Evolutionary conservation across 495 filamentous ascomycete genomes (phyloP), one percentile per base, ranked within the genome.

Genomic region (Penicillium odoratum): DNA sequence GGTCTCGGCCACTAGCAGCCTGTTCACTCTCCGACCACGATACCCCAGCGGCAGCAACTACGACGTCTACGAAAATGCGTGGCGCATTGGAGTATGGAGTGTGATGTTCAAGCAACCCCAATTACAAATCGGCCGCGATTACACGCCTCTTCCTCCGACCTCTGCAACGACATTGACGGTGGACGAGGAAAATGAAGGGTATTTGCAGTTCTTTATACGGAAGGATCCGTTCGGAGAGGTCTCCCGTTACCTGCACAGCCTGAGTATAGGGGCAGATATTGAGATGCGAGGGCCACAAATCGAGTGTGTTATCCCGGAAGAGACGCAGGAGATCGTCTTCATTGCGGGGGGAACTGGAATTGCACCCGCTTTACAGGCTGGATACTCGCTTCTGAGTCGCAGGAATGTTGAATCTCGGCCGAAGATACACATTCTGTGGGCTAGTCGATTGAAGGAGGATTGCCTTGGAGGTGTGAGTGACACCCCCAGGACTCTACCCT

Each of bases 101-200:
- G 86, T 97, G 15, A 90, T 96, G 80, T 80, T 96, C 64, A 96
- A 96, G 69, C 93, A 98, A 70, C 94, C 94, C 8, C 85, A 95
- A 66, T 63, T 97, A 51, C 91, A 96, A 66, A 93, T 98, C 48
- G 88, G 89, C 38, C 75, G 94, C 51, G 83, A 87, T 16, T 98
- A 98, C 69, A 97, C 94, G 10, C 92, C 93, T 0, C 74, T 98
- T 0, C 93, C 94, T 0, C 74, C 84, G 9, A 60, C 58, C 1
- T 57, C 58, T 7, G 48, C 52, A 36, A 65, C 53, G 29, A 51
- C 62, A 26, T 51, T 65, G 11, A 69, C 66, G 13, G 62, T 69
- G 31, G 68, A 66, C 25, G 70, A 72, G 42, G 65, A 74, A 21
- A 64, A 74, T 7, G 71, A 74, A 13, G 71, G 65, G 8, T 73